Evolutionary conservation across 176 grass and related monocot genomes (phyloP).

Genomic region (Guadua angustifolia): DNA sequence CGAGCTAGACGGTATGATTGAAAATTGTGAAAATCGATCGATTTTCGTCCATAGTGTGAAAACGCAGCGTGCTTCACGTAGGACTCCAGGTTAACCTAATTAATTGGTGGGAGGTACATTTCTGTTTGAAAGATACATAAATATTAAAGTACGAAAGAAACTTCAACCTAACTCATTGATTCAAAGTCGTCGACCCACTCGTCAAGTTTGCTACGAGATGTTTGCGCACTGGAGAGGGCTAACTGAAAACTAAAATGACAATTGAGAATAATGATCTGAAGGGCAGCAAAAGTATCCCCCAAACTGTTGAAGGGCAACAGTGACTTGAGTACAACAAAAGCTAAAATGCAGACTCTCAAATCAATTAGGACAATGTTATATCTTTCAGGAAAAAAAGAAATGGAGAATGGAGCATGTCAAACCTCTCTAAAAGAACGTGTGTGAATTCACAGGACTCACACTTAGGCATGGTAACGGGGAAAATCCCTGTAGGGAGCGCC

Average conservation of each 20-base stretch:
- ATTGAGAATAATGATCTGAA: not conserved
- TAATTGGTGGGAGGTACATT: too few species aligned
- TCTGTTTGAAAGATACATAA: too few species aligned
- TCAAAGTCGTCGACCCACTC: not conserved
- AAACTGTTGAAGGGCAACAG: not conserved
- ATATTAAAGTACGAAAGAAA: too few species aligned
- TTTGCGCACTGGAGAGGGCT: not conserved
- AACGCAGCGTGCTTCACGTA: too few species aligned
- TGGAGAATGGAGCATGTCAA: not conserved
- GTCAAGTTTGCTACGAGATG: constrained; percentile 2
- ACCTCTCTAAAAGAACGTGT: constrained; percentile 31
- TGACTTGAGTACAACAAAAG: not conserved
- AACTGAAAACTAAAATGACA: not conserved
- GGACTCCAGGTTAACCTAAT: too few species aligned
- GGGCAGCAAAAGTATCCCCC: not conserved
- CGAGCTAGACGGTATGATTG: too few species aligned
- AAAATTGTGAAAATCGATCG: too few species aligned
- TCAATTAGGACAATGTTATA: not conserved
- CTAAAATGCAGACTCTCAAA: not conserved
- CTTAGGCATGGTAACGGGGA: too few species aligned
- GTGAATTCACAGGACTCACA: constrained; percentile 26
- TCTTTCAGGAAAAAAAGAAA: not conserved
- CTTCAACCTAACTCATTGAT: too few species aligned
- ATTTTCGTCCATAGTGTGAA: too few species aligned
- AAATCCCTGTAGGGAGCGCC: too few species aligned